phyloP scores from a whole-genome alignment of 2,329 filamentous ascomycete species.

The Trichoderma oligosporum region DNA sequence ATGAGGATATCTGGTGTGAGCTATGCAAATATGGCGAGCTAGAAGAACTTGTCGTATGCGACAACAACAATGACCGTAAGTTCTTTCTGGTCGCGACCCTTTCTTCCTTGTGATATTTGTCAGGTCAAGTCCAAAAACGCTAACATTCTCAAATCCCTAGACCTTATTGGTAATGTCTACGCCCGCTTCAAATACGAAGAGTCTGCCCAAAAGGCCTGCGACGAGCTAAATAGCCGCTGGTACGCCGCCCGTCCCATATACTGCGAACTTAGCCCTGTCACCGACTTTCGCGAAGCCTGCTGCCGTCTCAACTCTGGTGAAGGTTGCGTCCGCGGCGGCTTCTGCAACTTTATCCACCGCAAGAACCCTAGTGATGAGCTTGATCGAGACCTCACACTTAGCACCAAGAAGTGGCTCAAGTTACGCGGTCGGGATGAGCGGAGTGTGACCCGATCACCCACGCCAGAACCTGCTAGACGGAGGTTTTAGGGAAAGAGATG shows the following conservation, averaged over 20 bases:
- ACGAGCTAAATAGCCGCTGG: conserved; percentile 91
- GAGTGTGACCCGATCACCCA: conserved; percentile 77
- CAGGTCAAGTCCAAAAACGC: neutral
- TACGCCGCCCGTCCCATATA: conserved; percentile 97
- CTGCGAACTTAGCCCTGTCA: conserved; percentile 94
- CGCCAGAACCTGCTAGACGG: conserved; percentile 75
- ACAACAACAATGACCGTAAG: conserved; percentile 97
- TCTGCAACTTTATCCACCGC: conserved; percentile 99
- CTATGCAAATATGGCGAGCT: conserved; percentile 98
- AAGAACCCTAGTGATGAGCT: conserved; percentile 91
- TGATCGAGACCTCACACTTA: conserved; percentile 79
- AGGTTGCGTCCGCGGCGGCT: conserved; percentile 90
- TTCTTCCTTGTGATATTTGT: neutral
- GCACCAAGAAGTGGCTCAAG: conserved; percentile 96
- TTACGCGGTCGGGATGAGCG: conserved; percentile 77
- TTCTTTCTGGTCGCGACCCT: conserved; percentile 28
- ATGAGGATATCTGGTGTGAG: conserved; percentile 99
- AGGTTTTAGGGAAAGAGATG: conserved; percentile 53
- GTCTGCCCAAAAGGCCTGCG: conserved; percentile 86
- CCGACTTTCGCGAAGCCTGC: conserved; percentile 96
- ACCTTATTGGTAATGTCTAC: conserved; percentile 98
- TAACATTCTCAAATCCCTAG: conserved; percentile 40
- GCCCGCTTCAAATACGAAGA: conserved; percentile 99
- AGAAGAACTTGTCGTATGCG: conserved; percentile 96
- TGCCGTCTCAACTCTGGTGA: conserved; percentile 92